Percentiles rank a stretch among this genome's conserved stretches.
Conservation (phyloP, 1,284 basidiomycete genomes). For the Abortiporus biennis region DNA sequence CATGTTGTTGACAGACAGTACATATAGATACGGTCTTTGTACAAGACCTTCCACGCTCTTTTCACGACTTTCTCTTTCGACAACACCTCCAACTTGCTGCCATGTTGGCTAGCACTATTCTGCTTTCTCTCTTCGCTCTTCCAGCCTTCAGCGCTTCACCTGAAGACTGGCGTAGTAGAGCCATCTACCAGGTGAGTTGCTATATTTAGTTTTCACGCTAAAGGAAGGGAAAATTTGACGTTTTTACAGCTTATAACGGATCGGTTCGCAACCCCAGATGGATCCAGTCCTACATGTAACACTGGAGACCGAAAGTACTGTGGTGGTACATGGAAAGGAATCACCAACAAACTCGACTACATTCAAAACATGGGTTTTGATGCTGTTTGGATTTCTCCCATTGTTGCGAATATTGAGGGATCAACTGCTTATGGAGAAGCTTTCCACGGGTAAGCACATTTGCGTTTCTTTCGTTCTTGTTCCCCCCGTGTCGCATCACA, state of each 20-base stretch:
- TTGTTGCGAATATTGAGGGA: constrained; percentile 66
- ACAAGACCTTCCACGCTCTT: background rate
- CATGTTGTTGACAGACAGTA: background rate
- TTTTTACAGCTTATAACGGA: constrained; percentile 56
- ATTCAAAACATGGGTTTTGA: constrained; percentile 75
- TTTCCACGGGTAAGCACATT: constrained; percentile 44
- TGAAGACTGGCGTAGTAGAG: constrained; percentile 18
- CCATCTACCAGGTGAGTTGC: constrained; percentile 20
- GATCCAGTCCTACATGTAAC: constrained; percentile 48
- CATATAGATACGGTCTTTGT: background rate
- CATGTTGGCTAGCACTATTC: constrained; percentile 13
- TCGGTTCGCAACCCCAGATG: constrained; percentile 57
- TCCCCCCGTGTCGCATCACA: too few relatives aligned
- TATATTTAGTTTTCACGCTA: background rate
- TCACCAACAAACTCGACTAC: constrained; percentile 71
- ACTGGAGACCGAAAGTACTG: constrained; percentile 53
- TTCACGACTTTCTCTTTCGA: background rate
- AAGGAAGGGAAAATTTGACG: background rate
- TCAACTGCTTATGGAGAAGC: constrained; percentile 60
- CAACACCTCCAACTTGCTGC: background rate
- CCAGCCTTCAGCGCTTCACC: constrained; percentile 20
- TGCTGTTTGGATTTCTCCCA: constrained; percentile 65
- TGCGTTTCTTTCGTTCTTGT: background rate
- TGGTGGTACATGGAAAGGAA: constrained; percentile 74
- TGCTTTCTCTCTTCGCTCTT: constrained; percentile 13